Evolutionary conservation across 805 yeast genomes (phyloP).

Genomic region (Cephaloascus albidus): DNA sequence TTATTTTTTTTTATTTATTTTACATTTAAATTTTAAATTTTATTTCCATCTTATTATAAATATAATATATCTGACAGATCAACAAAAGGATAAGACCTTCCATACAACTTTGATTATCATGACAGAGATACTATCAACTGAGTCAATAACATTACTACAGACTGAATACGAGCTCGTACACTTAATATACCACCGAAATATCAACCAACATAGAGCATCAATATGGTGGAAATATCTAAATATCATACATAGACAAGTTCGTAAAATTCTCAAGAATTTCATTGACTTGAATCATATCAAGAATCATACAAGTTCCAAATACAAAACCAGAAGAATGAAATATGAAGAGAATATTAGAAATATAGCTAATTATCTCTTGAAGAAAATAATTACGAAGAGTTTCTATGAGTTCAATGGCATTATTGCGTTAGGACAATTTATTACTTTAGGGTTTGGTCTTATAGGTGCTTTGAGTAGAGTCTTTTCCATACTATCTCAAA

Average conservation of each 20-base stretch:
- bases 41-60: no score
- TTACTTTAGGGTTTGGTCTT: constrained; percentile 62
- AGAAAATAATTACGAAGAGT: constrained; percentile 32
- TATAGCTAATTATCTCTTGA: constrained; percentile 15
- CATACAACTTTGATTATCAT: no score
- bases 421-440: constrained; percentile 68
- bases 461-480: constrained; percentile 48
- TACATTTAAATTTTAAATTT: no score
- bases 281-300: constrained; percentile 13
- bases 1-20: no score
- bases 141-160: constrained; percentile 6
- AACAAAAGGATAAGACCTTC: no score
- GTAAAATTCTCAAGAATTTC: constrained; percentile 24
- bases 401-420: constrained; percentile 58
- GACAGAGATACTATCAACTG: neutral
- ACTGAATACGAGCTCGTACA: constrained; percentile 54
- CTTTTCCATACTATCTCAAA: constrained; percentile 10
- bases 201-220: constrained; percentile 66
- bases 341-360: constrained; percentile 2
- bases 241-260: constrained; percentile 47
- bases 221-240: constrained; percentile 72
- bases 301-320: constrained; percentile 5
- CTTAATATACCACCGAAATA: constrained; percentile 59
- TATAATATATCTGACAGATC: no score
- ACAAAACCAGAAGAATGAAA: constrained; percentile 1